Percentiles rank a stretch among this genome's conserved stretches.
Conservation (phyloP, 108 stramenopile species). For the Nitzschia sp. region DNA sequence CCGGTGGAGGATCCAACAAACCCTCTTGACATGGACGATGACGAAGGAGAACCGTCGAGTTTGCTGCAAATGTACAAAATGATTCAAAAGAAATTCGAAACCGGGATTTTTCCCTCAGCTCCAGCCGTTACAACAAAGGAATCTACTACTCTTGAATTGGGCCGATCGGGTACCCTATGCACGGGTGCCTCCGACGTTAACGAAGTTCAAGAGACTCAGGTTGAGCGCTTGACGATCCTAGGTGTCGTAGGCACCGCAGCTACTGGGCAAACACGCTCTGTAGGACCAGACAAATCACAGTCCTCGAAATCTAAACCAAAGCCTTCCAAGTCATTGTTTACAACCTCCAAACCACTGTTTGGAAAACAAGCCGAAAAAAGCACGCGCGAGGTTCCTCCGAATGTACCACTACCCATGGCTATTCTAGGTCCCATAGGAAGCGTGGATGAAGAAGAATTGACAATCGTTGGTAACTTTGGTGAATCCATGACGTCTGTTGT, state of each 20-base stretch:
- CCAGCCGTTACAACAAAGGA: not conserved
- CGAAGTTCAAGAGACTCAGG: too few relatives aligned
- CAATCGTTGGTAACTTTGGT: slow-evolving; percentile 1
- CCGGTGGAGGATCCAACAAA: slow-evolving; percentile 1
- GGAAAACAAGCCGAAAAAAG: too few relatives aligned
- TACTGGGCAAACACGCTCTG: too few relatives aligned
- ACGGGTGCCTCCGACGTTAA: not conserved
- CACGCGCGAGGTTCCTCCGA: too few relatives aligned
- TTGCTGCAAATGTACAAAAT: not conserved
- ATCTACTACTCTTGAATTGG: not conserved
- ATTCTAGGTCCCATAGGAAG: not conserved
- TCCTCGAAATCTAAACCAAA: too few relatives aligned
- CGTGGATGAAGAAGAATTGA: slow-evolving; percentile 13
- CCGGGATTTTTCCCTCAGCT: not conserved
- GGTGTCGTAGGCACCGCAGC: too few relatives aligned
- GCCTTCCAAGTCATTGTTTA: too few relatives aligned
- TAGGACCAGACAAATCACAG: too few relatives aligned
- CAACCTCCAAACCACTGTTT: too few relatives aligned
- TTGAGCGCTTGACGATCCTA: too few relatives aligned
- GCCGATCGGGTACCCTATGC: not conserved
- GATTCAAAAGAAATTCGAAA: not conserved
- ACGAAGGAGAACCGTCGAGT: slow-evolving; percentile 1
- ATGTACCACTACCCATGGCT: not conserved
- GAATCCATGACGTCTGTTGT: not conserved
- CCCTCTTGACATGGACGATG: not conserved